Base-by-base conservation (phyloP, 257 asterid species). In the Verbascum thapsus region DNA sequence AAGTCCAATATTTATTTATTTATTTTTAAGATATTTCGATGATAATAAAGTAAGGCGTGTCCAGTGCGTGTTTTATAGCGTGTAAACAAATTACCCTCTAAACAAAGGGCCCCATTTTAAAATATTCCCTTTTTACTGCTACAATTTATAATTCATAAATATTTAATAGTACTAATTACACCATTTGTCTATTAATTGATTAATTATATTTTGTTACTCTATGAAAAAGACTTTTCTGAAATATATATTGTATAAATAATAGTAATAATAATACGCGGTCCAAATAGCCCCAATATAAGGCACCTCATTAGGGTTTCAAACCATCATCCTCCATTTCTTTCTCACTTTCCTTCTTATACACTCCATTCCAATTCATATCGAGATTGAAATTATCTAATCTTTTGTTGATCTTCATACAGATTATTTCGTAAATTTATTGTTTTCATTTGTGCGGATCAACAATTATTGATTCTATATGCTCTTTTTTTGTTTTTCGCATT, bases 241-340 rank as follows among this genome's bases (percentile, higher is more conserved):
- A 26, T 26, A 26, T 26, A 26, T 26, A 26, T 26, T 26, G 5
- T 26, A 26, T 26, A 26, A 1, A 26, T 26, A 26, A 1, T 26
- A 5, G 2, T 2, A 26, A 26, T 2, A 5, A 26, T 51, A 61
- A 61, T 84, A 81, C 90, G 95, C 91, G 90, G 88, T 82, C 80
- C 76, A 62, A 75, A 78, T 75, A 68, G n/a, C 75, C 78, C 84
- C 87, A 77, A 79, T 84, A 89, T 69, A 89, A 74, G 64, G 78
- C 66, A 30, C 79, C 81, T 57, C 70, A 12, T 69, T 79, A 79
- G 88, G 87, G 82, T 74, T 84, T 76, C 85, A 69, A 62, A 72
- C 20, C 81, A 66, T 63, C 32, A 26, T 26, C 58, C 59, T 40
- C 48, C 75, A 10, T 9, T 67, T 40, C 71, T 52, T 71, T 52